Evolutionary conservation across 345 rosid genomes (phyloP), one percentile per base, ranked within the genome.

Genomic region (Schrenkiella parvula): DNA sequence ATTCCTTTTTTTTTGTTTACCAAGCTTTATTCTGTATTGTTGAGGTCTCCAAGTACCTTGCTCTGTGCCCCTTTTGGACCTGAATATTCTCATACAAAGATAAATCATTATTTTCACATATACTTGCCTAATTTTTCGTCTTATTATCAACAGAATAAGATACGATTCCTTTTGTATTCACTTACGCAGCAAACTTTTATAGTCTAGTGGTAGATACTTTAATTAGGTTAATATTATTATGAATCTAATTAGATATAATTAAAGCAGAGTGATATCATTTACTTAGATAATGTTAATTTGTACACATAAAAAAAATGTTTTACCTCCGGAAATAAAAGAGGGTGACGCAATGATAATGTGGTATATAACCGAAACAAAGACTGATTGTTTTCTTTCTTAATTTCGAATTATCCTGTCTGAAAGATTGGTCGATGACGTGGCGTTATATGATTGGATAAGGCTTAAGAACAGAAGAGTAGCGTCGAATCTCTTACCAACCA

Each of bases 401-500:
- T n/a, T n/a, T n/a, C n/a, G 52, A 47, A 48, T 21, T 18, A 74
- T 64, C 71, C 39, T 64, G 47, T 42, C 44, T 34, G 61, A 25
- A 38, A 29, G 1, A 18, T 18, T 15, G 3, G 29, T 41, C 1
- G 10, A 38, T 29, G 62, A 65, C 25, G 58, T 73, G 72, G 71
- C 66, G 38, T 18, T 15, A 1, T 34, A 12, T 25, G 72, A 17
- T 46, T 73, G 41, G 58, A 34, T 1, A 21, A 0, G 41, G 41
- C 1, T 15, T 35, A 1, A 25, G n/a, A 50, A 56, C n/a, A 19
- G 14, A 66, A 37, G 65, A 34, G 52, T 54, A 35, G 66, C 41
- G 41, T 73, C 12, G 68, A 74, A 67, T 67, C 78, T 39, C 14
- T 50, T 25, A 66, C 68, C 78, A 58, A 66, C 73, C 26, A 57